Evolutionary conservation across 495 filamentous ascomycete genomes (phyloP).

Genomic region (Penicillium daleae): DNA sequence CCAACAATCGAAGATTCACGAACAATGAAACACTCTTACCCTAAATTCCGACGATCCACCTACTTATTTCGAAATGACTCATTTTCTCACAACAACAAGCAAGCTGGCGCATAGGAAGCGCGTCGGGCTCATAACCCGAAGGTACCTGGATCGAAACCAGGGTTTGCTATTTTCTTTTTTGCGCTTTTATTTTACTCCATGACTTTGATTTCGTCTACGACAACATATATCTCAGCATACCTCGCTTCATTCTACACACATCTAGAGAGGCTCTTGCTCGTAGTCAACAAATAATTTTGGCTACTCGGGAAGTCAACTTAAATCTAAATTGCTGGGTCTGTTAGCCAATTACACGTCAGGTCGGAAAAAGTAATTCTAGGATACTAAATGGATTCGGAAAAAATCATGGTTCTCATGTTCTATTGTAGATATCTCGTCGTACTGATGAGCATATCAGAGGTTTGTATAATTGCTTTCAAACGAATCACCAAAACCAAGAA

Average conservation of each 20-base stretch:
- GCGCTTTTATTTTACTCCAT: too few relatives aligned
- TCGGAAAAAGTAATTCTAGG: neutral
- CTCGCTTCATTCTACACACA: neutral
- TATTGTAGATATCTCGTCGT: neutral
- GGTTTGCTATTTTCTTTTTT: slow-evolving; percentile 7
- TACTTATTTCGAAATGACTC: neutral
- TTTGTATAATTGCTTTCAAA: neutral
- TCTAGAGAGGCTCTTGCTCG: neutral
- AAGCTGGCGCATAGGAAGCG: slow-evolving; percentile 14
- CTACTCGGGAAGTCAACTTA: neutral
- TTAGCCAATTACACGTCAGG: neutral
- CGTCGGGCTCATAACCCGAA: slow-evolving; percentile 14
- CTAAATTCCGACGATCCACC: slow-evolving; percentile 2
- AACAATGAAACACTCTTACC: neutral
- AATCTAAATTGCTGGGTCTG: neutral
- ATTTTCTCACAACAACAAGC: neutral
- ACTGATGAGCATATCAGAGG: neutral
- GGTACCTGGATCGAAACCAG: slow-evolving; percentile 14
- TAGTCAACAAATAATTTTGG: too few relatives aligned
- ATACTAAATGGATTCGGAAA: neutral
- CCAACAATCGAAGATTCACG: neutral
- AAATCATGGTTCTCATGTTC: neutral
- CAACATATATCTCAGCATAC: too few relatives aligned
- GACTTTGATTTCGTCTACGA: neutral
- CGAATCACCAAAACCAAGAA: neutral